A percentile compares a stretch with the other conserved stretches of the same genome.
Conservation (phyloP, 2,329 filamentous ascomycete genomes). For the Aspergillus sp. region DNA sequence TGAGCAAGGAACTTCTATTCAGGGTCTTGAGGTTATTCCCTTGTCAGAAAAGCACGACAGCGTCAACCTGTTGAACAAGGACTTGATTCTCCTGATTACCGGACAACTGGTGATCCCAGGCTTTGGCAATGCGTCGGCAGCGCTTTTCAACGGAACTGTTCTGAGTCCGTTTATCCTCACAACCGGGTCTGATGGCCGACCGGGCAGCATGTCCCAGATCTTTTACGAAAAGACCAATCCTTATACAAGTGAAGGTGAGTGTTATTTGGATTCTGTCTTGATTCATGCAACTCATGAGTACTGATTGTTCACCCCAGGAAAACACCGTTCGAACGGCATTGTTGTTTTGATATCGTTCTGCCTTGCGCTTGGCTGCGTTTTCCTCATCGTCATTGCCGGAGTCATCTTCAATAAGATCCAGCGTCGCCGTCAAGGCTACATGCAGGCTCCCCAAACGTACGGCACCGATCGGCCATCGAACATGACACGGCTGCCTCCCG, state of each 20-base stretch:
- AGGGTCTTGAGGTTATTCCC: conserved; percentile 77
- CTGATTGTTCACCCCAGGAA: conserved; percentile 21
- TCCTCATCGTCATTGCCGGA: conserved; percentile 48
- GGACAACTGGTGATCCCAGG: conserved; percentile 73
- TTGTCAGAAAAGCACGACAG: conserved; percentile 66
- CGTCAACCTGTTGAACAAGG: conserved; percentile 62
- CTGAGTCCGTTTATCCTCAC: conserved; percentile 81
- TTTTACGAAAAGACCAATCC: conserved; percentile 81
- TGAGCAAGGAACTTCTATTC: conserved; percentile 65
- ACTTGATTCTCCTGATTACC: conserved; percentile 77
- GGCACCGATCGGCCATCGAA: conserved; percentile 48
- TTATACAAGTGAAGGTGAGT: conserved; percentile 65
- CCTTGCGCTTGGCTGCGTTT: conserved; percentile 48
- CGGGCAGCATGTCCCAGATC: conserved; percentile 74
- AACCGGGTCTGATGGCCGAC: conserved; percentile 61
- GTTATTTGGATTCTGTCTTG: neutral
- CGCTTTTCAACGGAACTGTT: conserved; percentile 78
- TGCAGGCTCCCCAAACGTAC: conserved; percentile 43
- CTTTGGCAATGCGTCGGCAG: conserved; percentile 81
- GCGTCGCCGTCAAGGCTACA: conserved; percentile 48
- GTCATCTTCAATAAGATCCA: conserved; percentile 50
- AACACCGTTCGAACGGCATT: conserved; percentile 45
- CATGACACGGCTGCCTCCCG: conserved; percentile 47
- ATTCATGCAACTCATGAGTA: neutral
- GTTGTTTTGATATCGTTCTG: conserved; percentile 49